Conservation (phyloP, 345 rosid genomes). For the Mercurialis annua region DNA sequence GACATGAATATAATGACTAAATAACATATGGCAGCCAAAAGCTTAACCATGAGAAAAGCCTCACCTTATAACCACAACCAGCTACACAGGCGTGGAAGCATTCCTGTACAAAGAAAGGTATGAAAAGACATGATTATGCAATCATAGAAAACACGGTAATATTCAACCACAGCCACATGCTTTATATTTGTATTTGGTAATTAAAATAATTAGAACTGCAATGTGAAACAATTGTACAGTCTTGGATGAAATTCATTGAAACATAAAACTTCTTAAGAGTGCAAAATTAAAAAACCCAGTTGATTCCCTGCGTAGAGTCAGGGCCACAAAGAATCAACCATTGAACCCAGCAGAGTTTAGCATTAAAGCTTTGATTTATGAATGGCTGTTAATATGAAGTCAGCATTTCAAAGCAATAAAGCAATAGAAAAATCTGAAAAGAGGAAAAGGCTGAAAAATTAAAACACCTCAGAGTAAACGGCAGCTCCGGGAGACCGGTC, state of each 20-base stretch:
- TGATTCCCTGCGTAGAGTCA: background rate
- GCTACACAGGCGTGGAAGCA: conserved; percentile 87
- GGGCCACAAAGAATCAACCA: background rate
- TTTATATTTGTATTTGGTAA: background rate
- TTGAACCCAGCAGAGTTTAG: background rate
- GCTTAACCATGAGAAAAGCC: conserved; percentile 14
- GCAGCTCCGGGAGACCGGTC: conserved; percentile 94
- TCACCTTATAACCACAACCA: conserved; percentile 92
- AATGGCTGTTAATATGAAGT: background rate
- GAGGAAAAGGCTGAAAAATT: background rate
- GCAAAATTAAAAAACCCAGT: background rate
- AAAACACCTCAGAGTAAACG: conserved; percentile 63
- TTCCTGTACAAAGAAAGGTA: conserved; percentile 43
- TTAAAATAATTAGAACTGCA: background rate
- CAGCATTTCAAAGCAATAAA: background rate
- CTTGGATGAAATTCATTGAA: background rate
- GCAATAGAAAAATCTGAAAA: background rate
- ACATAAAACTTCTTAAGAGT: background rate
- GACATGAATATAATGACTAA: background rate
- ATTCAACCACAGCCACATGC: background rate
- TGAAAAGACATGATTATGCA: conserved; percentile 1
- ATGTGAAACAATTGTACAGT: background rate
- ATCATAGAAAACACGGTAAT: background rate
- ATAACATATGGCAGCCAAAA: background rate
- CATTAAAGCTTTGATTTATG: background rate